Percentiles rank a stretch among this genome's conserved stretches.
Conservation (phyloP, 2,329 filamentous ascomycete genomes). For the Botrytis elliptica region DNA sequence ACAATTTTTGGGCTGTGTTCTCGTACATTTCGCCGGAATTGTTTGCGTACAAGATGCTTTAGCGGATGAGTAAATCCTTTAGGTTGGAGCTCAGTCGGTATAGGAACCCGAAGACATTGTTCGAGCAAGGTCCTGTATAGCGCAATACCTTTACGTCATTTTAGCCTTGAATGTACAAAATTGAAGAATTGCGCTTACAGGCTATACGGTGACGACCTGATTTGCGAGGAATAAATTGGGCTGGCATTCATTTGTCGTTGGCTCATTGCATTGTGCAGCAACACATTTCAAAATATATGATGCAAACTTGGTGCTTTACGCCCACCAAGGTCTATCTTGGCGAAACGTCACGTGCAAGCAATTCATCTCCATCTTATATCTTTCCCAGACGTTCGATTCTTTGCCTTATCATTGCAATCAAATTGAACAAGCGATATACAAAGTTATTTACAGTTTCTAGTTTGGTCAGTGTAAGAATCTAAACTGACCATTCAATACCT, state of each 20-base stretch:
- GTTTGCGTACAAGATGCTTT: slow-evolving; percentile 56
- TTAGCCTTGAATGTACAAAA: background rate
- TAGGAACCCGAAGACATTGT: slow-evolving; percentile 52
- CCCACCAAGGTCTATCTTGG: background rate
- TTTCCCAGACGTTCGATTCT: background rate
- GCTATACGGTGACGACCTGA: slow-evolving; percentile 52
- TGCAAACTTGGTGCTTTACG: background rate
- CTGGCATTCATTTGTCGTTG: slow-evolving; percentile 44
- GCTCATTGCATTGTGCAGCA: slow-evolving; percentile 7
- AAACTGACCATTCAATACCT: background rate
- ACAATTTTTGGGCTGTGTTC: slow-evolving; percentile 61
- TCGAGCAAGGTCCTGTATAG: slow-evolving; percentile 70
- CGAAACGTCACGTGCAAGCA: background rate
- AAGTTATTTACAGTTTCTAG: background rate
- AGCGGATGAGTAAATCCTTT: slow-evolving; percentile 46
- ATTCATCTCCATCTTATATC: background rate
- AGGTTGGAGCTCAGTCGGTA: slow-evolving; percentile 49
- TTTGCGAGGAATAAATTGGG: slow-evolving; percentile 45
- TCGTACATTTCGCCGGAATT: slow-evolving; percentile 59
- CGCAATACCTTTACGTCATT: slow-evolving; percentile 54
- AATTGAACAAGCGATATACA: background rate
- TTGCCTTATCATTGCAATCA: background rate
- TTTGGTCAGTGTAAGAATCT: background rate
- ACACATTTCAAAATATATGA: background rate
- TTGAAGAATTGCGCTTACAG: slow-evolving; percentile 40